phyloP scores from a whole-genome alignment of 768 basidiomycete genomes.

The Pisolithus albus region DNA sequence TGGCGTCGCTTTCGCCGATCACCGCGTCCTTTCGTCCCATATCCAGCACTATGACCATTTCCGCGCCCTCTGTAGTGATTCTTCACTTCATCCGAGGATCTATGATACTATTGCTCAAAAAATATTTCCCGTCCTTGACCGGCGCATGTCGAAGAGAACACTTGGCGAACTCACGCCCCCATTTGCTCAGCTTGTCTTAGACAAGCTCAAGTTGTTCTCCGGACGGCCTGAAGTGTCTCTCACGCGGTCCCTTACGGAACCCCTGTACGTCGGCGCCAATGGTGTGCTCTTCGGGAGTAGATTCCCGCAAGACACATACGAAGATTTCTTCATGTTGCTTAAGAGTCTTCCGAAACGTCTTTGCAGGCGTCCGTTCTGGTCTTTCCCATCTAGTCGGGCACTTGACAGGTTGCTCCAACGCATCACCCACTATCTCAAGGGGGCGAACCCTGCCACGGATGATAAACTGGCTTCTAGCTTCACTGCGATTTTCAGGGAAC shows the following conservation, averaged over 20 bases:
- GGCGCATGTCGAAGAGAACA: constrained; percentile 7
- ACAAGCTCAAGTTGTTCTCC: constrained; percentile 7
- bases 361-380: constrained; percentile 6
- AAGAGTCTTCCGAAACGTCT: constrained; percentile 17
- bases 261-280: constrained; percentile 15
- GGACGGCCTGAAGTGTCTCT: constrained; percentile 8
- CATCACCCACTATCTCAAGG: constrained; percentile 12
- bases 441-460: constrained; percentile 1
- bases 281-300: constrained; percentile 12
- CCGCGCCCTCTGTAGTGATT: constrained; percentile 9
- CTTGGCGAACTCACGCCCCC: constrained; percentile 8
- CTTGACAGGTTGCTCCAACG: constrained; percentile 4
- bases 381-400: constrained; percentile 11
- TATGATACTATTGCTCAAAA: constrained; percentile 13
- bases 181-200: constrained; percentile 10
- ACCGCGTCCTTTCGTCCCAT: constrained; percentile 8
- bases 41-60: constrained; percentile 8
- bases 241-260: constrained; percentile 10
- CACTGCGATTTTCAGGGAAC: constrained; percentile 12
- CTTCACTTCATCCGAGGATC: constrained; percentile 2
- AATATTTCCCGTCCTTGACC: constrained; percentile 20
- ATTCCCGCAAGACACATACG: constrained; percentile 16
- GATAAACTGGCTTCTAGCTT: constrained; percentile 10
- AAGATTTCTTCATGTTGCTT: constrained; percentile 14
- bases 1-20: constrained; percentile 3